Base-by-base conservation (phyloP, 2,329 filamentous ascomycete genomes). In the Neofusicoccum parvum region DNA sequence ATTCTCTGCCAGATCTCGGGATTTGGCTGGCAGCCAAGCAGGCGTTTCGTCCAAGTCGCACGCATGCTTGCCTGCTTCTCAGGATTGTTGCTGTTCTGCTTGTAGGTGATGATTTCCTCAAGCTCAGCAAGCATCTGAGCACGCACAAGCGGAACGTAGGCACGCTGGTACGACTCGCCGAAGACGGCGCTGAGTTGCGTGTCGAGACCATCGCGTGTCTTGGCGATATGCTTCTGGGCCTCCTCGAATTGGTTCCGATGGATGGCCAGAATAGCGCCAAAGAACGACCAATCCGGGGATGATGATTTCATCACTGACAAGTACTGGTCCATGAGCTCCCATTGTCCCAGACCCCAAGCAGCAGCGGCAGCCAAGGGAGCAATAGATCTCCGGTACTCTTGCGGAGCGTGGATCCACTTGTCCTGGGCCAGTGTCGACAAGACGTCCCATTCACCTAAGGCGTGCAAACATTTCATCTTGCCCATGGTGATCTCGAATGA, bases 121-220 rank as follows among this genome's bases (percentile, higher is more conserved):
- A 99, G 85, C 78, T 99, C 95, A 3, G 96, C 95, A 71, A 99
- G 88, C 96, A 99, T 99, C 79, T 99, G 95, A 0, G 99, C 94
- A 49, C 95, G 90, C 51, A 99, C 94, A 67, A 99, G 93, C n/a
- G 97, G 94, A 70, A 94, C 89, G 79, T 99, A 99, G 10, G 95
- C 96, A 67, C 95, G 88, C 72, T 97, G 97, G 78, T 99, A 99
- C 2, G 94, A 98, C 77, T 99, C 95, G 75, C 94, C 96, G n/a
- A 99, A 89, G 3, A 99, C 85, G 4, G 95, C 95, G 72, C 93
- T 97, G 41, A 99, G 85, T 76, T 99, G 96, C 0, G 94, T 96
- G 72, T 99, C 96, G 15, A 99, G 85, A 9, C 92, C 94, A 76
- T 98, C 94, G 46, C 95, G 88, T 48, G 94, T 94, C 75, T 94